A percentile compares a stretch with the other conserved stretches of the same genome.
Evolutionary conservation across 352 stramenopile species (phyloP).

Genomic region (Pelagophyceae sp.): DNA sequence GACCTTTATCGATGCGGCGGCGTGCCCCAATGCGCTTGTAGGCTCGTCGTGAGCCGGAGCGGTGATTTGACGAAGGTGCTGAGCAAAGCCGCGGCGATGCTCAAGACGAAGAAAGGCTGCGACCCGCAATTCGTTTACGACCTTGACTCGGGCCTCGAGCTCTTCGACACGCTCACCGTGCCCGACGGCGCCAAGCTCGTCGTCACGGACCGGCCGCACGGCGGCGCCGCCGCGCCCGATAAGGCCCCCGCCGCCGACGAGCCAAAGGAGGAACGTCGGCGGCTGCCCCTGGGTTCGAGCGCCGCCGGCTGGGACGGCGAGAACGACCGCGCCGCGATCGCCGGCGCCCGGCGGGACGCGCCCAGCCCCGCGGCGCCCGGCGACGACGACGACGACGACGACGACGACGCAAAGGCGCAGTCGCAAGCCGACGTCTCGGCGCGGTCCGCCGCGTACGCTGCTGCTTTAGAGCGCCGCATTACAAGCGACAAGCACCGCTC

Average conservation of each 20-base stretch:
- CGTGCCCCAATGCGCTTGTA: too few relatives aligned
- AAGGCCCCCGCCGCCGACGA: not conserved
- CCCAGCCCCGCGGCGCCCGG: not conserved
- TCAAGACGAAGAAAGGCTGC: not conserved
- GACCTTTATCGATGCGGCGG: too few relatives aligned
- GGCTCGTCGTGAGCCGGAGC: not conserved
- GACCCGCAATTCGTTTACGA: not conserved
- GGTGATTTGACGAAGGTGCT: not conserved
- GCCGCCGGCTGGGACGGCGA: not conserved
- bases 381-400: not conserved
- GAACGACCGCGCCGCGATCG: not conserved
- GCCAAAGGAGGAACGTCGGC: not conserved
- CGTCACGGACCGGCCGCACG: not conserved
- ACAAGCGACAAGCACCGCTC: constrained; percentile 39
- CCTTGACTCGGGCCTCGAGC: not conserved
- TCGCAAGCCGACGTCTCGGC: not conserved
- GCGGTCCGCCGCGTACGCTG: not conserved
- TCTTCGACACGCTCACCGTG: not conserved
- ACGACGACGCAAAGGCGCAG: too few relatives aligned
- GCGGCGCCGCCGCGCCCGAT: not conserved
- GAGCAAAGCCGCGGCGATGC: not conserved
- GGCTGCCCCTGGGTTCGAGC: not conserved
- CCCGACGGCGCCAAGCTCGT: not conserved
- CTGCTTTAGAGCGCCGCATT: constrained; percentile 49
- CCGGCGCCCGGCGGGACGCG: not conserved